These are phyloP conservation scores for Scheffersomyces ergatensis DNA, from an alignment of 805 yeast species.

Conservation along the genomic window DNA sequence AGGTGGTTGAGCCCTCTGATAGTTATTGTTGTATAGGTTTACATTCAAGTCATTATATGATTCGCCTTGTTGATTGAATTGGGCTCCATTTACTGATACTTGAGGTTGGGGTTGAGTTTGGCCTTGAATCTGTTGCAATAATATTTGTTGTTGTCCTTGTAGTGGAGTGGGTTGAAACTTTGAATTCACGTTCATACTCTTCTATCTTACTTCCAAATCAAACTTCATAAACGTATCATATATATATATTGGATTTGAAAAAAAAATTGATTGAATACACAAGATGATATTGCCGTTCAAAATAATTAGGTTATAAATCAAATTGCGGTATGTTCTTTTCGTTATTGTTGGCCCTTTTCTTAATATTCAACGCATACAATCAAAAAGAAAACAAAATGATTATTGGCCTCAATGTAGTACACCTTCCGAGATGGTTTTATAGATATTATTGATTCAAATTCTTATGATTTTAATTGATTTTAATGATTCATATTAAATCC, in stretches of 20 bases:
- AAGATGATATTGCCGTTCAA: not conserved
- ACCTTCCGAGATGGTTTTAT: too few species aligned
- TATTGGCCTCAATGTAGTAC: too few species aligned
- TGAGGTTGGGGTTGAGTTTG: constrained; percentile 19
- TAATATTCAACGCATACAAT: not conserved
- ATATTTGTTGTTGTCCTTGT: constrained; percentile 37
- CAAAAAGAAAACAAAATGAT: not conserved
- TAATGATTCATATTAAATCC: too few species aligned
- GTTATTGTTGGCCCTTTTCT: not conserved
- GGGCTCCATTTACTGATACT: constrained; percentile 12
- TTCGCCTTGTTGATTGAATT: constrained; percentile 13
- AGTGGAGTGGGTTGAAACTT: constrained; percentile 31
- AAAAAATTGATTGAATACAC: too few species aligned
- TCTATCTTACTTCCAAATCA: too few species aligned
- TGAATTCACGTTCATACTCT: constrained; percentile 31
- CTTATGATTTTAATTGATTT: too few species aligned
- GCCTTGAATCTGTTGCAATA: constrained; percentile 41
- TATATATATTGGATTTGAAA: too few species aligned
- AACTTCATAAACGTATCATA: too few species aligned
- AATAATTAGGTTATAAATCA: too few species aligned
- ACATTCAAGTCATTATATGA: constrained; percentile 15
- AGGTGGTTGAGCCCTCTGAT: constrained; percentile 20
- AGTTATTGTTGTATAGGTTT: constrained; percentile 15
- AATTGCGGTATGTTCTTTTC: not conserved
- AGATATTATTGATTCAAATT: too few species aligned